Conservation (phyloP, 2,329 filamentous ascomycete genomes). For the Aspergillus jensenii region DNA sequence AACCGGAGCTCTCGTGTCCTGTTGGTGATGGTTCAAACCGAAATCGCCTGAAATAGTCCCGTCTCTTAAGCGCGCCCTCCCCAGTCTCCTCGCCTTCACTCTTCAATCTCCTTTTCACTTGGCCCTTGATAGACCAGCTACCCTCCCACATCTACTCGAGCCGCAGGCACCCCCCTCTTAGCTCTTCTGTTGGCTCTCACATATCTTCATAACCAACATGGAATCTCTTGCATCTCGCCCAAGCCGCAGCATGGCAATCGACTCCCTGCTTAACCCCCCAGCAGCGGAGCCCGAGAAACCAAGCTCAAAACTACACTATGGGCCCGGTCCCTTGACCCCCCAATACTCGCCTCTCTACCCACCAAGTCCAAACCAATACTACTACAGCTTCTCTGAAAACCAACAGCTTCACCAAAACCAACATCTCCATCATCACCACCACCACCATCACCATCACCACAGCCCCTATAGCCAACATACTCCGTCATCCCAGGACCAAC, state of each 20-base stretch:
- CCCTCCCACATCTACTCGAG: neutral
- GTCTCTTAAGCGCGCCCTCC: conserved; percentile 8
- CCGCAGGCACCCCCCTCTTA: neutral
- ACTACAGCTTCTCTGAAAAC: conserved; percentile 22
- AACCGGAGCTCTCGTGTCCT: conserved; percentile 20
- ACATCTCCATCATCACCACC: neutral
- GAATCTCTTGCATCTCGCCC: conserved; percentile 24
- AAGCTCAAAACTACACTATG: conserved; percentile 13
- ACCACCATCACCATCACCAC: neutral
- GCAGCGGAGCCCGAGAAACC: conserved; percentile 20
- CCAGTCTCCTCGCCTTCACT: neutral
- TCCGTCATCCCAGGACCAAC: conserved; percentile 13
- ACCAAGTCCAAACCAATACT: conserved; percentile 29
- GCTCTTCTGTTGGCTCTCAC: conserved; percentile 9
- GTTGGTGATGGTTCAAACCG: conserved; percentile 19
- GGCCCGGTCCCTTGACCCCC: conserved; percentile 18
- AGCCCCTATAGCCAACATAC: conserved; percentile 5
- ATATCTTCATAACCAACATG: conserved; percentile 15
- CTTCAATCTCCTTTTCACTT: neutral
- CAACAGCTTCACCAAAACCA: neutral
- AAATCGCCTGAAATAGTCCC: conserved; percentile 9
- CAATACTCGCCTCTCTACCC: conserved; percentile 32
- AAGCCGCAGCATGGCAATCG: conserved; percentile 36
- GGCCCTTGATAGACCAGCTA: neutral
- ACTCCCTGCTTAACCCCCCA: conserved; percentile 34